Conservation (phyloP, 2,329 filamentous ascomycete genomes). For the Scedosporium minutisporum region DNA sequence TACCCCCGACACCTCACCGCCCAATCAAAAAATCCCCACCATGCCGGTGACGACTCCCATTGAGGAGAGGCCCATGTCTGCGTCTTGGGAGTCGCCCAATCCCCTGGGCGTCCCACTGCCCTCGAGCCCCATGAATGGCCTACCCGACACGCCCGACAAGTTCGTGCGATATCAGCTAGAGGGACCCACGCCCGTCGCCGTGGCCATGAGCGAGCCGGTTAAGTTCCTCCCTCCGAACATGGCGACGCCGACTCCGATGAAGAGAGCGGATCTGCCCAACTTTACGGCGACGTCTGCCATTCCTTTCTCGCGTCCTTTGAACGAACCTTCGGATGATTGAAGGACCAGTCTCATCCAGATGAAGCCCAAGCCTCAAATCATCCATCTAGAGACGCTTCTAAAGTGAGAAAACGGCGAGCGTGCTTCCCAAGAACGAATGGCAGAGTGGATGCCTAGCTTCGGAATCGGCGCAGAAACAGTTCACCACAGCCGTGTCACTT, state of each 20-base stretch:
- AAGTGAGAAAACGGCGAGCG: constrained; percentile 3
- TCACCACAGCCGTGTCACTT: not conserved
- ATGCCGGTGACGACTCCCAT: not conserved
- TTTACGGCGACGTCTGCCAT: constrained; percentile 35
- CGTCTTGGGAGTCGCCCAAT: constrained; percentile 11
- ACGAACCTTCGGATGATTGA: not conserved
- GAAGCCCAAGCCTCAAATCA: not conserved
- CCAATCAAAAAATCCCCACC: not conserved
- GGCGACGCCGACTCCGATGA: constrained; percentile 25
- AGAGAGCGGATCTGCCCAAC: constrained; percentile 25
- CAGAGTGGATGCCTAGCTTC: not conserved
- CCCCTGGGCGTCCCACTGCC: constrained; percentile 14
- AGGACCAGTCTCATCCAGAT: not conserved
- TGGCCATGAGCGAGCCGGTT: constrained; percentile 29
- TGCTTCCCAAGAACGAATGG: not conserved
- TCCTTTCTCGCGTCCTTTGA: constrained; percentile 29
- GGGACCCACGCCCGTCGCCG: constrained; percentile 32
- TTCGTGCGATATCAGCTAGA: constrained; percentile 48
- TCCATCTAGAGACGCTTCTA: constrained; percentile 23
- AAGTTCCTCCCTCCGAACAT: constrained; percentile 44
- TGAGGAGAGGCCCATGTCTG: constrained; percentile 6
- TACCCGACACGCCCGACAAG: constrained; percentile 20
- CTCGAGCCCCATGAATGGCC: constrained; percentile 18
- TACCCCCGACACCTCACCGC: not conserved
- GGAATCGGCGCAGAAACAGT: too few relatives aligned